These are phyloP conservation scores for Pilaira anomala DNA, from an alignment of 192 early-diverging fungal species.

Conservation along the genomic window DNA sequence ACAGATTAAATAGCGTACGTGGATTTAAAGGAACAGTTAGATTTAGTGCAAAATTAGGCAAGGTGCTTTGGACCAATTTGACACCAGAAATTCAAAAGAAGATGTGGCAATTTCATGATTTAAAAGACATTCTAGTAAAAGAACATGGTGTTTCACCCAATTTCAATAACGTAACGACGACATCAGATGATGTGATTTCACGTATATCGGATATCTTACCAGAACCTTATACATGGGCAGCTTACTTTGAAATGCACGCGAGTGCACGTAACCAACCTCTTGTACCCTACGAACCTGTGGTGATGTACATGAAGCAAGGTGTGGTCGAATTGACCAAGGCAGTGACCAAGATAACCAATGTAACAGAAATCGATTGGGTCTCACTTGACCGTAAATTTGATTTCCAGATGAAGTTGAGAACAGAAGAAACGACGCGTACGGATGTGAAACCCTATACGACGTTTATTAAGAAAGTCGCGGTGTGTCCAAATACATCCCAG, in stretches of 20 bases:
- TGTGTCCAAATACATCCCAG: constrained; percentile 11
- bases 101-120: constrained; percentile 37
- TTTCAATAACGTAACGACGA: constrained; percentile 33
- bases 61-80: constrained; percentile 37
- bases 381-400: constrained; percentile 40
- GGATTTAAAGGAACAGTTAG: constrained; percentile 33
- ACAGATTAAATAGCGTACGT: constrained; percentile 31
- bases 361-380: constrained; percentile 38
- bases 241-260: constrained; percentile 40
- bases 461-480: constrained; percentile 42
- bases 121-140: constrained; percentile 36
- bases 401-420: constrained; percentile 30
- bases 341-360: background rate
- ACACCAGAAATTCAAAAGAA: constrained; percentile 9
- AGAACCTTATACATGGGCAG: background rate
- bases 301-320: constrained; percentile 34
- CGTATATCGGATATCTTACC: constrained; percentile 17
- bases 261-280: constrained; percentile 38
- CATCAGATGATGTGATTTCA: constrained; percentile 14
- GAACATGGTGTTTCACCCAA: constrained; percentile 23
- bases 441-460: constrained; percentile 43
- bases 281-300: constrained; percentile 21
- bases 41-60: constrained; percentile 40
- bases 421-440: constrained; percentile 21
- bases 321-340: constrained; percentile 40